phyloP scores from a whole-genome alignment of 768 basidiomycete genomes.

The Lentinula sp. region DNA sequence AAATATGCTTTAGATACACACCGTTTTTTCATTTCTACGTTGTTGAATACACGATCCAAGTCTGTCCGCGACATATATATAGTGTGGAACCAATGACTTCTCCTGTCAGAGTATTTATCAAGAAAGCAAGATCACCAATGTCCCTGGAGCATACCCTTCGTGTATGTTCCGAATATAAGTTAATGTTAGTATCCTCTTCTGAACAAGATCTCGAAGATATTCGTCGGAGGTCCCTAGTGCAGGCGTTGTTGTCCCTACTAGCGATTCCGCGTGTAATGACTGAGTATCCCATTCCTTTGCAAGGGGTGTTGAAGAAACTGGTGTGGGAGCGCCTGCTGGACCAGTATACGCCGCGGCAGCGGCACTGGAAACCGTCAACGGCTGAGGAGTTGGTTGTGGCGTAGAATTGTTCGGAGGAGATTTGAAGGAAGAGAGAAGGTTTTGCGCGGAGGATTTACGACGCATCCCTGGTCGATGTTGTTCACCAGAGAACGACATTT shows the following conservation, averaged over 20 bases:
- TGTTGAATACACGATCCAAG: constrained; percentile 70
- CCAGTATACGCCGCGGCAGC: constrained; percentile 31
- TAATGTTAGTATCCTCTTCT: constrained; percentile 80
- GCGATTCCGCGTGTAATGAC: constrained; percentile 48
- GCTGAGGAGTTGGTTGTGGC: constrained; percentile 25
- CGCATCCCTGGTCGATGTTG: constrained; percentile 58
- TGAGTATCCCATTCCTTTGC: constrained; percentile 70
- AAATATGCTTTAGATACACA: constrained; percentile 23
- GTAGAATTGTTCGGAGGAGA: constrained; percentile 22
- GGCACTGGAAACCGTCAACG: constrained; percentile 24
- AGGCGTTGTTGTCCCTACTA: constrained; percentile 33
- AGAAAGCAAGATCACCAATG: background rate
- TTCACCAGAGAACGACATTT: constrained; percentile 3
- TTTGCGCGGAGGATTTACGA: constrained; percentile 82
- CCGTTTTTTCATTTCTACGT: constrained; percentile 75
- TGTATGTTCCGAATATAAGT: constrained; percentile 83
- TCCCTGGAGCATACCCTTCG: constrained; percentile 59
- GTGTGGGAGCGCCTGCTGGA: constrained; percentile 32
- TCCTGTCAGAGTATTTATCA: constrained; percentile 32
- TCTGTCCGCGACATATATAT: constrained; percentile 71
- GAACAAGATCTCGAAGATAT: constrained; percentile 70
- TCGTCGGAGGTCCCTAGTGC: constrained; percentile 65
- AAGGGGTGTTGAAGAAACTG: constrained; percentile 31
- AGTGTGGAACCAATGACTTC: constrained; percentile 85
- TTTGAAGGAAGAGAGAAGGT: constrained; percentile 76